Evolutionary conservation across 176 grass and related monocot genomes (phyloP), one percentile per base, ranked within the genome.

Genomic region (Aegilops umbellulata): DNA sequence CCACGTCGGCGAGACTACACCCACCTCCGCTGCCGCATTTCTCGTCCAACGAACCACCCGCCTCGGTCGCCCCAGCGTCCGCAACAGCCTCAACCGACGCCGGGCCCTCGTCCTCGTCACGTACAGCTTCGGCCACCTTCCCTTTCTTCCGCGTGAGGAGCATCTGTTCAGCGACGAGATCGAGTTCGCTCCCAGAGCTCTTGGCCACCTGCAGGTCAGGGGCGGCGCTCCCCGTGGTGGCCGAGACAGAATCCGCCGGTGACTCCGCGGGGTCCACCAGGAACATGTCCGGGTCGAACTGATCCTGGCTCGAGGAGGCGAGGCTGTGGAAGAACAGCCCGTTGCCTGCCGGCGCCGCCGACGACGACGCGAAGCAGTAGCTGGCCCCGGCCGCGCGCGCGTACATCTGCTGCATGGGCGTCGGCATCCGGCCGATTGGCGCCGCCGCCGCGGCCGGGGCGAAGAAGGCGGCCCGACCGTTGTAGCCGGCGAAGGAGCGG

Each of bases 261-360:
- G 67, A 44, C 24, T 90, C 88, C 0, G 10, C 19, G 11, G 31
- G 55, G n/a, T 86, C 88, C 19, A 65, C 79, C 42, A 86, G 53
- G 57, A 86, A 86, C 79, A 83, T 78, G 73, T 90, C 64, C 19
- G 88, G 73, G 7, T 90, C 84, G 10, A 86, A 90, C 1, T 67
- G 42, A 20, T 74, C 79, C 70, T 81, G 78, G 17, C 53, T 60
- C 13, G 67, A 57, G 15, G 76, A 89, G 65, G 76, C 25, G 1
- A 80, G 23, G 17, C 39, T 55, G 32, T 66, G 12, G 23, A 58
- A 58, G 53, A 58, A 58, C 7, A 58, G 19, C 53, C 53, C 53
- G 53, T 58, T 58, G 19, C 53, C 53, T 1, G 53, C 53, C 53
- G 19, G 7, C 53, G 51, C 53, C 19, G 19, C 0, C 3, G 58